phyloP scores from a whole-genome alignment of 345 rosid species.

The Syzygium jambos region DNA sequence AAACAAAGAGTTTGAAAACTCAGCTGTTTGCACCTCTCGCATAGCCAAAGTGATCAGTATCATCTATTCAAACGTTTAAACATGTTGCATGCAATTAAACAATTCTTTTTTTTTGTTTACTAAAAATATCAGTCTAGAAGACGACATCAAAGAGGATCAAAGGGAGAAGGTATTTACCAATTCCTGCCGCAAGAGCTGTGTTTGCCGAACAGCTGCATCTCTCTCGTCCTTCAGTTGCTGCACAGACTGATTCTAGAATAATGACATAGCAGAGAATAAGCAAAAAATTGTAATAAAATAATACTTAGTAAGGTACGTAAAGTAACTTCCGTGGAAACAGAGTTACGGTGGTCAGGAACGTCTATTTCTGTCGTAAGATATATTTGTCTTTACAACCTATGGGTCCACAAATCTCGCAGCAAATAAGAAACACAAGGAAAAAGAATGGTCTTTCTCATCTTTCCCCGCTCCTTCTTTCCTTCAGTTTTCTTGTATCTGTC shows the following conservation, averaged over 20 bases:
- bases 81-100: neutral
- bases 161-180: constrained; percentile 33
- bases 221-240: constrained; percentile 74
- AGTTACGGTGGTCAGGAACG: neutral
- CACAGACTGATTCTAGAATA: constrained; percentile 34
- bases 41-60: neutral
- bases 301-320: neutral
- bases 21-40: neutral
- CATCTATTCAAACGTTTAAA: neutral
- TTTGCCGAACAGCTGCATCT: constrained; percentile 65
- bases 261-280: neutral
- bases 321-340: neutral
- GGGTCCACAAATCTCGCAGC: neutral
- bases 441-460: neutral
- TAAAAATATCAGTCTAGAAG: neutral
- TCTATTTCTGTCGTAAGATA: neutral
- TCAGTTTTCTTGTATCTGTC: neutral
- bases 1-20: neutral
- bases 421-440: neutral
- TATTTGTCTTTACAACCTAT: neutral
- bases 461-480: neutral
- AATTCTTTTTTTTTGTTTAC: neutral
- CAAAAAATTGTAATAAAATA: neutral
- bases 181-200: constrained; percentile 74
- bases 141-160: neutral